Percentiles rank a stretch among this genome's conserved stretches.
These are phyloP conservation scores for Fraxinus sp. DNA, from an alignment of 305 asterid species.

Conservation along the genomic window DNA sequence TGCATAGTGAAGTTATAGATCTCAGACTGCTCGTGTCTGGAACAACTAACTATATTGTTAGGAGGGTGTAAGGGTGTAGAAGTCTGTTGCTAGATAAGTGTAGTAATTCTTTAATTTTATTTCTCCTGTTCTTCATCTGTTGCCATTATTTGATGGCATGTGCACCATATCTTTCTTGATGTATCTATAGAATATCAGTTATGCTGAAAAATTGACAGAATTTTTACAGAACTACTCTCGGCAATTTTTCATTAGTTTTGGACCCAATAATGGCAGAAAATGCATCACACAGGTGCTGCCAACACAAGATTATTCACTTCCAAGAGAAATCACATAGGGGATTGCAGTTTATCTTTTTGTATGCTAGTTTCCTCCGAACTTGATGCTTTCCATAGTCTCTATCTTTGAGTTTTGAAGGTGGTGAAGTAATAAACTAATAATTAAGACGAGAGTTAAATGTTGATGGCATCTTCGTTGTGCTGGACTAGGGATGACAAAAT, in stretches of 20 bases:
- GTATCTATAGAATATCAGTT: too few species aligned
- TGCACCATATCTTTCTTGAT: slow-evolving; percentile 24
- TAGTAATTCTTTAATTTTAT: slow-evolving; percentile 34
- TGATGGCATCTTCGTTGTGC: too few species aligned
- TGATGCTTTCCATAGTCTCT: neutral
- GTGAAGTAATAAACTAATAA: neutral
- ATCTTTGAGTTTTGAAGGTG: neutral
- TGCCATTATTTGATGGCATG: slow-evolving; percentile 25
- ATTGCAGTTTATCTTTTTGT: neutral
- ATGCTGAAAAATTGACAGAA: too few species aligned
- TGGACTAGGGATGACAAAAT: too few species aligned
- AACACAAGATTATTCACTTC: neutral
- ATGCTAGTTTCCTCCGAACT: neutral
- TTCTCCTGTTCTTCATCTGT: slow-evolving; percentile 19
- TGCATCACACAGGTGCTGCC: too few species aligned
- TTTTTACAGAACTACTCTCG: too few species aligned
- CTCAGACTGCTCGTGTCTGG: slow-evolving; percentile 5
- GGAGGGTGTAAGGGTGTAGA: slow-evolving; percentile 8
- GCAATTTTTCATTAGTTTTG: too few species aligned
- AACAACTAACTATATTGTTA: slow-evolving; percentile 4
- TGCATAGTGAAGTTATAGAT: slow-evolving; percentile 29
- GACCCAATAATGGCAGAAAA: too few species aligned
- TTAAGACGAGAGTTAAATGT: too few species aligned
- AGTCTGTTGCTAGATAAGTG: slow-evolving; percentile 12
- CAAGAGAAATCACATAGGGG: neutral